Conservation (phyloP, 2,329 filamentous ascomycete species). For the Epichloe aotearoae region DNA sequence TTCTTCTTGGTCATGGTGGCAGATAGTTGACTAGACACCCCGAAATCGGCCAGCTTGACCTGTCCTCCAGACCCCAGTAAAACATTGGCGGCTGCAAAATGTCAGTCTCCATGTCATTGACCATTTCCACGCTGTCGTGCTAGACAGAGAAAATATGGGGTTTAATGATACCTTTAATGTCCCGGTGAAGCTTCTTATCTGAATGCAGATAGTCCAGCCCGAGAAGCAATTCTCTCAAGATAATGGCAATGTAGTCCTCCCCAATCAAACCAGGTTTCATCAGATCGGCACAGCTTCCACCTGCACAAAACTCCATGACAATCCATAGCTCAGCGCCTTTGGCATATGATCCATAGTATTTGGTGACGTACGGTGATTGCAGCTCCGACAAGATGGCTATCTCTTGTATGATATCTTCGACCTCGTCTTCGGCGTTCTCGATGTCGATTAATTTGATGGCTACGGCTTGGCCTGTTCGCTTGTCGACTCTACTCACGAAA, state of each 20-base stretch:
- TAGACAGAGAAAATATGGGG: neutral
- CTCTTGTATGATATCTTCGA: constrained; percentile 98
- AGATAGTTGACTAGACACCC: constrained; percentile 88
- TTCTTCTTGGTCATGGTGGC: constrained; percentile 99
- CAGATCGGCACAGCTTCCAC: constrained; percentile 88
- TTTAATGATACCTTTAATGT: constrained; percentile 66
- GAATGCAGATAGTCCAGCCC: constrained; percentile 87
- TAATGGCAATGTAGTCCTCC: constrained; percentile 95
- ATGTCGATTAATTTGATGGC: constrained; percentile 99
- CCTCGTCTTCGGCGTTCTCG: constrained; percentile 96
- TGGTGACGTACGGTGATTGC: constrained; percentile 90
- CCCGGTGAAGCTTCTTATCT: constrained; percentile 91
- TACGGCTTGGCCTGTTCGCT: constrained; percentile 81
- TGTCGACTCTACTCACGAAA: constrained; percentile 58
- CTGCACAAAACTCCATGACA: constrained; percentile 98
- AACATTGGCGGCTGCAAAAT: constrained; percentile 67
- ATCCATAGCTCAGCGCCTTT: constrained; percentile 98
- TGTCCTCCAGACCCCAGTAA: constrained; percentile 81
- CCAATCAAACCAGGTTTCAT: constrained; percentile 87
- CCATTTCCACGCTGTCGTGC: neutral
- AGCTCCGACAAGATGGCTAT: constrained; percentile 95
- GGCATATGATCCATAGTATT: constrained; percentile 93
- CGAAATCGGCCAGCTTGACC: constrained; percentile 94
- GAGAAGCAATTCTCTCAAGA: constrained; percentile 76
- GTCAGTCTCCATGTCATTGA: constrained; percentile 1